A percentile compares a stretch with the other conserved stretches of the same genome.
phyloP scores from a whole-genome alignment of 805 yeast genomes.

The Lipomyces mesembrius region DNA sequence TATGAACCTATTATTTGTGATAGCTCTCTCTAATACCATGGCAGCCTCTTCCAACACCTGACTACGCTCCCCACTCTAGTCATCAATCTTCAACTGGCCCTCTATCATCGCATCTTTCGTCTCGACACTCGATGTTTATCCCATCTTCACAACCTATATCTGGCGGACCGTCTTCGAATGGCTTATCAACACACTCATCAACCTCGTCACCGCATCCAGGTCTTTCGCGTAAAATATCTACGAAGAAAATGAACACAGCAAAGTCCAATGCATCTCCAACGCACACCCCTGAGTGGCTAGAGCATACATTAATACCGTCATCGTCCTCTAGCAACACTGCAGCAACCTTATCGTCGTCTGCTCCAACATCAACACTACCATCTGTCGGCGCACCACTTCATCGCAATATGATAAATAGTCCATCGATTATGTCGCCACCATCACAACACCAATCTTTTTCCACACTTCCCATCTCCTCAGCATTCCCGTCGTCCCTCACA shows the following conservation, averaged over 20 bases:
- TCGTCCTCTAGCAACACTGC: background rate
- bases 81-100: conserved; percentile 34
- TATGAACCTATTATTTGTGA: conserved; percentile 45
- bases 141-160: conserved; percentile 23
- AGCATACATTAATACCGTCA: conserved; percentile 18
- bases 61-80: conserved; percentile 45
- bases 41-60: conserved; percentile 37
- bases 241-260: conserved; percentile 15
- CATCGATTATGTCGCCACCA: background rate
- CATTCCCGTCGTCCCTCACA: conserved; percentile 28
- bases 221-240: conserved; percentile 20
- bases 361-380: background rate
- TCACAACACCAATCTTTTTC: background rate
- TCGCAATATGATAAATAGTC: background rate
- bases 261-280: conserved; percentile 20
- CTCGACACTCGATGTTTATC: conserved; percentile 38
- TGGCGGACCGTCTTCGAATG: background rate
- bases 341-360: background rate
- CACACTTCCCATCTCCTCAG: conserved; percentile 6
- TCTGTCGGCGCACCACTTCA: background rate
- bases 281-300: conserved; percentile 37
- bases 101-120: conserved; percentile 16
- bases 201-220: background rate
- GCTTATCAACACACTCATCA: background rate
- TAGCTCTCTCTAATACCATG: background rate